Conservation (phyloP, 441 rosid genomes). For the Gossypium gossypioides region DNA sequence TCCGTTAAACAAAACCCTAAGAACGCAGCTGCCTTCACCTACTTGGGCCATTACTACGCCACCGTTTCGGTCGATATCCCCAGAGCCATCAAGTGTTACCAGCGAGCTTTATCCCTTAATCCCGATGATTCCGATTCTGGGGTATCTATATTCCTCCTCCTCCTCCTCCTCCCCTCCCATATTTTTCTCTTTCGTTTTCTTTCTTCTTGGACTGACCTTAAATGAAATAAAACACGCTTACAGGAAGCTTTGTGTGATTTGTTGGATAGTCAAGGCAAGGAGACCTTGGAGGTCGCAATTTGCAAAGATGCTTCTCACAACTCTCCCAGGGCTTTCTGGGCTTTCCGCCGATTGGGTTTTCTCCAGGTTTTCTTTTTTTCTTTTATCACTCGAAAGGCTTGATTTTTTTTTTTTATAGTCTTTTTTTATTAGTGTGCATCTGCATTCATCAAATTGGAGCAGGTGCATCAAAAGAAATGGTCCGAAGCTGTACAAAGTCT, state of each 20-base stretch:
- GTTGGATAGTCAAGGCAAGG: slow-evolving; percentile 61
- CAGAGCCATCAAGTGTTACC: slow-evolving; percentile 86
- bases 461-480: slow-evolving; percentile 62
- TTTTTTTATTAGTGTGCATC: background rate
- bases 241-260: slow-evolving; percentile 77
- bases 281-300: slow-evolving; percentile 53
- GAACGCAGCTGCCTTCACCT: slow-evolving; percentile 56
- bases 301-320: slow-evolving; percentile 69
- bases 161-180: background rate
- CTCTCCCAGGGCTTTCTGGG: slow-evolving; percentile 95
- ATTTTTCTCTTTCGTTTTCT: background rate
- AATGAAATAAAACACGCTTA: background rate
- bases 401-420: background rate
- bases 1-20: slow-evolving; percentile 63
- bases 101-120: slow-evolving; percentile 55
- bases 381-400: background rate
- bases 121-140: slow-evolving; percentile 67
- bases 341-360: slow-evolving; percentile 71
- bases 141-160: background rate
- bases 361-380: slow-evolving; percentile 37
- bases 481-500: slow-evolving; percentile 84
- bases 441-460: background rate
- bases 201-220: background rate
- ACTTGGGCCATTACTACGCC: slow-evolving; percentile 70
- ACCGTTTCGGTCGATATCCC: slow-evolving; percentile 32